A percentile compares a stretch with the other conserved stretches of the same genome.
phyloP scores from a whole-genome alignment of 441 rosid genomes.

The Kokia cookei region DNA sequence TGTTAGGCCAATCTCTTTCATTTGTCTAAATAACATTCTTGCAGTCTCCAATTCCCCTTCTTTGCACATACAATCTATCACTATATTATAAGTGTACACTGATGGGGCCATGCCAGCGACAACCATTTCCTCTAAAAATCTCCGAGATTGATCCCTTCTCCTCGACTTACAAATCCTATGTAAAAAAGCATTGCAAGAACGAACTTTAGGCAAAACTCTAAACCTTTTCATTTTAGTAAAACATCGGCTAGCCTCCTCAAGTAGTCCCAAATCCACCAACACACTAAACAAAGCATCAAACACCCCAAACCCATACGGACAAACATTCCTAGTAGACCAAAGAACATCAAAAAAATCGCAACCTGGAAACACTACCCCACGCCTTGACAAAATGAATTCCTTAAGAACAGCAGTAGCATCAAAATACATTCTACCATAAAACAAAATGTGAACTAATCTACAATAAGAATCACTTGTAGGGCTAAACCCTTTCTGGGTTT shows the following conservation, averaged over 20 bases:
- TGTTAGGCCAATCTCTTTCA: conserved; percentile 48
- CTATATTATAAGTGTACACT: conserved; percentile 59
- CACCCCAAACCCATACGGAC: conserved; percentile 58
- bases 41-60: conserved; percentile 53
- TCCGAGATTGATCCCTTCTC: conserved; percentile 26
- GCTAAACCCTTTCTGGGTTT: conserved; percentile 31
- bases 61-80: conserved; percentile 67
- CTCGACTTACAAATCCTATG: conserved; percentile 40
- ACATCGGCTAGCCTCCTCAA: conserved; percentile 50
- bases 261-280: conserved; percentile 57
- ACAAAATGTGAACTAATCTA: conserved; percentile 52
- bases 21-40: conserved; percentile 38
- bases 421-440: conserved; percentile 47
- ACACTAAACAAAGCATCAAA: conserved; percentile 75
- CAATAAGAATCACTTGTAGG: conserved; percentile 41
- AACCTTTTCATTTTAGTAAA: conserved; percentile 53
- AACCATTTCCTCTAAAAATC: conserved; percentile 49
- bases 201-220: conserved; percentile 53
- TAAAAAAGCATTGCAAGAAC: conserved; percentile 67
- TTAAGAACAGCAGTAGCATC: conserved; percentile 46
- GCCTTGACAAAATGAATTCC: conserved; percentile 39
- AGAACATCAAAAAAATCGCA: conserved; percentile 53
- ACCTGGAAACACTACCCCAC: conserved; percentile 12
- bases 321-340: conserved; percentile 65
- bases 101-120: conserved; percentile 48